Evolutionary conservation across 257 asterid species (phyloP).

Genomic region (Orobanche coerulescens): DNA sequence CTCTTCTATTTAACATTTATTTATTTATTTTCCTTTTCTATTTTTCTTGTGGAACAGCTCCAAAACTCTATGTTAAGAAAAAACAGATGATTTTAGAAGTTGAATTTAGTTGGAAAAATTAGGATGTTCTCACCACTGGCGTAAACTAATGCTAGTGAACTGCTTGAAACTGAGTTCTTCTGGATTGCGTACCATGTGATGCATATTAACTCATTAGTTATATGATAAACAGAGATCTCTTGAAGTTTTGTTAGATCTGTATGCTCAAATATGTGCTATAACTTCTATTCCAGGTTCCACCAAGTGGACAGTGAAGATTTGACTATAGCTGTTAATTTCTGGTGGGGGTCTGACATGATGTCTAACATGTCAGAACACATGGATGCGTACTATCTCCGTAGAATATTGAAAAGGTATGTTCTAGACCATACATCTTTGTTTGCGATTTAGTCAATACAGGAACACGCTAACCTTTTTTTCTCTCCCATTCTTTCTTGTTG

Average conservation of each 20-base stretch:
- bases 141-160: not conserved
- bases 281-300: constrained; percentile 66
- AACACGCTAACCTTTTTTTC: constrained; percentile 22
- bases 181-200: constrained; percentile 5
- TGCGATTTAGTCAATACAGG: constrained; percentile 13
- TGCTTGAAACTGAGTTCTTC: constrained; percentile 18
- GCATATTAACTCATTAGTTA: constrained; percentile 1
- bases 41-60: constrained; percentile 9
- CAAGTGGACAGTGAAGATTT: constrained; percentile 89
- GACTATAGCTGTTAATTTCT: constrained; percentile 85
- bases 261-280: constrained; percentile 9
- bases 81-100: constrained; percentile 2
- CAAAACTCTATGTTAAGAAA: constrained; percentile 1
- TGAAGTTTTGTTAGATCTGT: not conserved
- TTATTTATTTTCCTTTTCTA: not conserved
- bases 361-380: constrained; percentile 75
- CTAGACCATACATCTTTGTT: constrained; percentile 1
- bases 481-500: constrained; percentile 20
- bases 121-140: too few species aligned
- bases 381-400: constrained; percentile 91
- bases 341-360: constrained; percentile 85
- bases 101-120: not conserved
- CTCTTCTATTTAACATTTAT: not conserved
- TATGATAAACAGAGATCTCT: constrained; percentile 5
- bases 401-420: constrained; percentile 69